Evolutionary conservation across 257 asterid species (phyloP), one percentile per base, ranked within the genome.

Genomic region (Jacaranda copaia): DNA sequence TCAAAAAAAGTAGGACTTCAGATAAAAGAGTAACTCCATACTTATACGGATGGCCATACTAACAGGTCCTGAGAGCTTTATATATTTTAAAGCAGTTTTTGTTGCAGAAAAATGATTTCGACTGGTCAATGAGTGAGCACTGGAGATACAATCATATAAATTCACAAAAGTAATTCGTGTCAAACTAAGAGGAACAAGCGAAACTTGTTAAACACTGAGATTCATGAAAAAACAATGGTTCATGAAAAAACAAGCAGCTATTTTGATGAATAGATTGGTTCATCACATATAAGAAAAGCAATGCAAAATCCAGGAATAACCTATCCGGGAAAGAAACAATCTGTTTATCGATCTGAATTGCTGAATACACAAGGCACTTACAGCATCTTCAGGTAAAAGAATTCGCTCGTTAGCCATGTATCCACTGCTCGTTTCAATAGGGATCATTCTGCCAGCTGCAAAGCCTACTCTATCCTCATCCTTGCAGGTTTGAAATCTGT

Each of bases 321-420:
- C 11, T 45, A 20, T 55, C 72, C n/a, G 13, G 63, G 52, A 59
- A 25, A 25, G 68, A 12, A 14, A 52, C 60, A 32, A 19, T 6
- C 25, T 42, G 39, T 63, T 52, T 9, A 48, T 7, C 46, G 59
- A 62, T 8, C 49, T 39, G 42, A 45, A 80, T 49, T 49, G 32
- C 12, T 61, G n/a, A 66, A 52, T 13, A 71, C 12, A 59, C 8
- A 45, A 66, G 64, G 32, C 64, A 89, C 98, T 89, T 88, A 95
- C 99, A 3, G 98, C 96, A 85, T 93, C 99, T 79, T 95, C 99
- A 32, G 96, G 92, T 73, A 85, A 85, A 78, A 95, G 94, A 84
- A 83, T 75, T 60, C 89, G 96, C 80, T 88, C 97, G 18, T 78
- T 87, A 40, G 91, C 84, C 78, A 88, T 56, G 85, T 87, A 80